phyloP scores from a whole-genome alignment of 1,284 basidiomycete species.

The Coniferiporia sulphurascens region DNA sequence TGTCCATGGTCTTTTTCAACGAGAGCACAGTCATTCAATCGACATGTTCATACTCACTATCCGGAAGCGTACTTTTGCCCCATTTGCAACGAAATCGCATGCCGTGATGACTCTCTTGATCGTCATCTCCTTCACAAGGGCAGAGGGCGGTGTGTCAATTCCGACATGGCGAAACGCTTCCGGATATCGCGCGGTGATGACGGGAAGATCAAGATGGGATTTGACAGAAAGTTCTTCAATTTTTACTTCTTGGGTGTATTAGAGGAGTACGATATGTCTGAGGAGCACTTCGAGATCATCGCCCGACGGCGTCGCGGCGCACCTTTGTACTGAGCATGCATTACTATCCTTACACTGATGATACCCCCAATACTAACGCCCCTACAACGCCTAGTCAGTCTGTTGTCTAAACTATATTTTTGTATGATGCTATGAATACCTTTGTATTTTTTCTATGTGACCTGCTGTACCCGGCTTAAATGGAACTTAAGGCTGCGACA shows the following conservation, averaged over 20 bases:
- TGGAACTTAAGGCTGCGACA: no score
- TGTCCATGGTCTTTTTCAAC: background rate
- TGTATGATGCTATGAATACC: no score
- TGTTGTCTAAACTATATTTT: no score
- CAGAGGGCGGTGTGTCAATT: background rate
- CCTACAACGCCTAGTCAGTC: no score
- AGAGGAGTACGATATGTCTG: constrained; percentile 11
- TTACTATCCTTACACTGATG: no score
- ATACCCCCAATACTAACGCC: no score
- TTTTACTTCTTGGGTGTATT: constrained; percentile 12
- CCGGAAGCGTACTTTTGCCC: constrained; percentile 13
- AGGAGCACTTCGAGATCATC: constrained; percentile 5
- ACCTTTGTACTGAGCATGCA: background rate
- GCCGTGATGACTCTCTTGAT: constrained; percentile 5
- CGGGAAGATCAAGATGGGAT: background rate
- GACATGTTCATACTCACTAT: constrained; percentile 9
- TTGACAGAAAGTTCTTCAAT: constrained; percentile 1
- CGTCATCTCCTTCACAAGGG: background rate
- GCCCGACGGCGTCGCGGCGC: background rate
- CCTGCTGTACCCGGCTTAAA: no score
- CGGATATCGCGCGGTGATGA: background rate
- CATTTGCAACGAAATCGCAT: background rate
- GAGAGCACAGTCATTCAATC: background rate
- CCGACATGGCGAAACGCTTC: background rate
- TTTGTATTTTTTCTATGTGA: no score